These are phyloP conservation scores for Begonia fuchsioides DNA, from an alignment of 306 rosid species.

Conservation along the genomic window DNA sequence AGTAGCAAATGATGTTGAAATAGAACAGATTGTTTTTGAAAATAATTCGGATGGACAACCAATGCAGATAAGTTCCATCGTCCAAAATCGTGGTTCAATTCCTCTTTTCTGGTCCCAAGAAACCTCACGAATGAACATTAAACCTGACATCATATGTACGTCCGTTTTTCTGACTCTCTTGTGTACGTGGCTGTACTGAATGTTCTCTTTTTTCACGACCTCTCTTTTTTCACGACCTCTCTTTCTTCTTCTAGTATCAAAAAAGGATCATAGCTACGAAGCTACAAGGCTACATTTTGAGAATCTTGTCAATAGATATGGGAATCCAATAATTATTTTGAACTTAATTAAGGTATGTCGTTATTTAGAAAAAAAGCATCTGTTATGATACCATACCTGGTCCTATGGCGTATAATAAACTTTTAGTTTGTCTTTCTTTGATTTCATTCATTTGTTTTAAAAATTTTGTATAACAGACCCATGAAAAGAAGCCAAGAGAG, in stretches of 20 bases:
- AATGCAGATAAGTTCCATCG: conserved; percentile 75
- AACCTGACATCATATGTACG: conserved; percentile 86
- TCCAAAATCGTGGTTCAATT: conserved; percentile 88
- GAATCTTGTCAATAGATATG: conserved; percentile 78
- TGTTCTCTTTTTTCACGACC: conserved; percentile 4
- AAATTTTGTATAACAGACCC: conserved; percentile 24
- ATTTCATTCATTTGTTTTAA: neutral
- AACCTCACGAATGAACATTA: conserved; percentile 64
- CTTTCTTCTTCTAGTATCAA: conserved; percentile 40
- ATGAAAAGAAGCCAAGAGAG: conserved; percentile 88
- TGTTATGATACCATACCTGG: neutral
- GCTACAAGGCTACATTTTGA: conserved; percentile 93
- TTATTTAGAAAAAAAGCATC: neutral
- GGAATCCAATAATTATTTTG: conserved; percentile 80
- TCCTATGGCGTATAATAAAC: too few relatives aligned
- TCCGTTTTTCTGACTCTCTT: conserved; percentile 3
- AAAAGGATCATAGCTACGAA: conserved; percentile 47
- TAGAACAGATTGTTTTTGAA: conserved; percentile 71
- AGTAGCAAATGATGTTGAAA: conserved; percentile 99
- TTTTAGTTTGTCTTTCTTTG: neutral
- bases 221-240: conserved; percentile 5
- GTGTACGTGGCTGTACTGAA: conserved; percentile 10
- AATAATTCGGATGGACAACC: conserved; percentile 48
- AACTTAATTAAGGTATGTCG: conserved; percentile 78
- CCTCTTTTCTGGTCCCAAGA: conserved; percentile 99